These are phyloP conservation scores for Solanum hybrid DNA, from an alignment of 305 asterid species.

Conservation along the genomic window DNA sequence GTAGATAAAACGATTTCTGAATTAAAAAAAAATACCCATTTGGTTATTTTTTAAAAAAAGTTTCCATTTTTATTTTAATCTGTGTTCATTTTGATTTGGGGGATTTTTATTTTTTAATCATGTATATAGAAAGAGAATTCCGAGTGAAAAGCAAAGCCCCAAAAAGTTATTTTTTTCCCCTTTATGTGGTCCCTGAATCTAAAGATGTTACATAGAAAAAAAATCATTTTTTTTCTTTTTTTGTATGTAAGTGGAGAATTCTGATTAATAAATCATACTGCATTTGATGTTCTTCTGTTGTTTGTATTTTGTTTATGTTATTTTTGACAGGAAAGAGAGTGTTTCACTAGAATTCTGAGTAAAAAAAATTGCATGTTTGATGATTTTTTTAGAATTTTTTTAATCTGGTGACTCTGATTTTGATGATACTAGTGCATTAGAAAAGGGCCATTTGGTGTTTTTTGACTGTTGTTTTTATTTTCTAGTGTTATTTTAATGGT, in stretches of 20 bases:
- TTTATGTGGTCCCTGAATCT: neutral
- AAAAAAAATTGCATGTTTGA: neutral
- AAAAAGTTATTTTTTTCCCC: neutral
- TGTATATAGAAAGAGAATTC: neutral
- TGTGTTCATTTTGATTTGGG: neutral
- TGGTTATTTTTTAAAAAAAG: neutral
- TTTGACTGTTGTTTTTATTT: neutral
- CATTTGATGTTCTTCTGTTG: neutral
- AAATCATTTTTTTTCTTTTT: too few species aligned
- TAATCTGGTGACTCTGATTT: neutral
- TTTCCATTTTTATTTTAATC: neutral
- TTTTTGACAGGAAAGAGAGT: neutral
- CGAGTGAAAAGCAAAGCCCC: neutral
- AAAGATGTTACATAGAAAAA: neutral
- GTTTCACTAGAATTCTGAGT: neutral
- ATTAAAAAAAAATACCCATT: neutral
- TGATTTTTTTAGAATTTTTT: too few species aligned
- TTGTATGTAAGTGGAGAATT: neutral
- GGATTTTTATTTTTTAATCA: neutral
- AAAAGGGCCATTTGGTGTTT: neutral
- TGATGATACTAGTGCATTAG: neutral
- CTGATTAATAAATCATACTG: neutral
- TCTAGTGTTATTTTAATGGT: neutral
- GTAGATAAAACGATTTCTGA: neutral
- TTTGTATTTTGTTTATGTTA: neutral